Conservation (phyloP, 805 yeast species). For the Candida xyloterini region DNA sequence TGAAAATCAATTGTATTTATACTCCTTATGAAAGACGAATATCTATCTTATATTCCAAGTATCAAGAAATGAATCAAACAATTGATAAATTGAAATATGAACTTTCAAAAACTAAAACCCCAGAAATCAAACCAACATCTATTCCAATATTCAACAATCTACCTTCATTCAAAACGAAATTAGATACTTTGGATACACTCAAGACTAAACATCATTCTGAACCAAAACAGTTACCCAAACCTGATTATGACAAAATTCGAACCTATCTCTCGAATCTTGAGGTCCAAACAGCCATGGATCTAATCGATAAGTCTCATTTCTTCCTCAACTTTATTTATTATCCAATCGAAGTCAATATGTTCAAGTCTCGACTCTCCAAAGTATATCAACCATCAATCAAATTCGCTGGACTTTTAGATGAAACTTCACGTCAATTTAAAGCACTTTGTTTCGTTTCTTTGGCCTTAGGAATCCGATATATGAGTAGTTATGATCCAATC, state of each 20-base stretch:
- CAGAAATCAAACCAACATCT: background rate
- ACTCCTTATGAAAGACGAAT: slow-evolving; percentile 23
- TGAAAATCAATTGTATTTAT: slow-evolving; percentile 20
- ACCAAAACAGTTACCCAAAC: slow-evolving; percentile 2
- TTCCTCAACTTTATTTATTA: slow-evolving; percentile 24
- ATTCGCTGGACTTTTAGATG: slow-evolving; percentile 11
- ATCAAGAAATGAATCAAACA: slow-evolving; percentile 19
- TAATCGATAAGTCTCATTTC: slow-evolving; percentile 21
- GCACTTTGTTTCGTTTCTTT: slow-evolving; percentile 21
- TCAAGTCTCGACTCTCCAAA: slow-evolving; percentile 16
- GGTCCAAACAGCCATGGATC: slow-evolving; percentile 14
- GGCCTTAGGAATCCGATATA: slow-evolving; percentile 27
- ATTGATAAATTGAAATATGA: slow-evolving; percentile 17
- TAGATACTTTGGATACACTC: slow-evolving; percentile 1
- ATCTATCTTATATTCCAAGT: slow-evolving; percentile 20
- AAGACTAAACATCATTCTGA: background rate
- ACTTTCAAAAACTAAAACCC: background rate
- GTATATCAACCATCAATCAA: slow-evolving; percentile 12
- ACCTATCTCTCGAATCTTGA: slow-evolving; percentile 12
- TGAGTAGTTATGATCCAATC: slow-evolving; percentile 16
- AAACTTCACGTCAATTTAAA: slow-evolving; percentile 16
- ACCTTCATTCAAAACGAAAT: slow-evolving; percentile 4
- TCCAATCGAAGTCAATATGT: slow-evolving; percentile 22
- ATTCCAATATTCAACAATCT: background rate
- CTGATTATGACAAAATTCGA: slow-evolving; percentile 7